Conservation (phyloP, 2,329 filamentous ascomycete genomes). For the Elsinoe arachidis region DNA sequence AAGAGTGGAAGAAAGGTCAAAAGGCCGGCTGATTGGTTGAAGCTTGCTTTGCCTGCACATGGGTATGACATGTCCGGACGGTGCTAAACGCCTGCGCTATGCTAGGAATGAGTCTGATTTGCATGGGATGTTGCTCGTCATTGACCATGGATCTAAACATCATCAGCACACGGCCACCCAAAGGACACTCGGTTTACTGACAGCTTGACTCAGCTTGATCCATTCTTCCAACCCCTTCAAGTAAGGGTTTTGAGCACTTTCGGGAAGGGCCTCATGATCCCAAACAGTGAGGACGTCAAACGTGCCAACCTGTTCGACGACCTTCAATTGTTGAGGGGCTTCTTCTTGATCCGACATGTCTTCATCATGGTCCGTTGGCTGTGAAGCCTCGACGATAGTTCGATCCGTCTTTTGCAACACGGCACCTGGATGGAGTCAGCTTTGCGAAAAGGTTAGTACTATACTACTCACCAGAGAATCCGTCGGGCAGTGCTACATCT, state of each 20-base stretch:
- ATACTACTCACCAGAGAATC: slow-evolving; percentile 48
- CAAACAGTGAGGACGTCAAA: slow-evolving; percentile 77
- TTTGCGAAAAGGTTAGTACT: too few relatives aligned
- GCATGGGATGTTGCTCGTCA: background rate
- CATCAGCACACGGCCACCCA: background rate
- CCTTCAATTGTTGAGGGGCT: slow-evolving; percentile 42
- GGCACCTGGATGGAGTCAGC: slow-evolving; percentile 12
- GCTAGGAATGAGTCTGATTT: background rate
- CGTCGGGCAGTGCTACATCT: slow-evolving; percentile 56
- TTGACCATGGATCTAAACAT: background rate
- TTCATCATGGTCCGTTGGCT: slow-evolving; percentile 30
- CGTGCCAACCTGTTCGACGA: slow-evolving; percentile 53
- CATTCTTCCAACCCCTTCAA: slow-evolving; percentile 71
- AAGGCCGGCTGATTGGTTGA: background rate
- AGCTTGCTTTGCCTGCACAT: background rate
- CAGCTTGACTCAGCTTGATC: slow-evolving; percentile 62
- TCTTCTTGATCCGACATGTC: slow-evolving; percentile 37
- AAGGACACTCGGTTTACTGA: slow-evolving; percentile 30
- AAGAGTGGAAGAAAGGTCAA: slow-evolving; percentile 30
- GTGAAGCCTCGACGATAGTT: slow-evolving; percentile 13
- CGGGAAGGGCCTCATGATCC: slow-evolving; percentile 64
- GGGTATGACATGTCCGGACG: background rate
- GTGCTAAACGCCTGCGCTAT: background rate
- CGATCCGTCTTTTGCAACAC: slow-evolving; percentile 23
- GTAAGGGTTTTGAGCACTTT: slow-evolving; percentile 58